Base-by-base conservation (phyloP, 345 rosid genomes). In the Aquilaria malaccensis region DNA sequence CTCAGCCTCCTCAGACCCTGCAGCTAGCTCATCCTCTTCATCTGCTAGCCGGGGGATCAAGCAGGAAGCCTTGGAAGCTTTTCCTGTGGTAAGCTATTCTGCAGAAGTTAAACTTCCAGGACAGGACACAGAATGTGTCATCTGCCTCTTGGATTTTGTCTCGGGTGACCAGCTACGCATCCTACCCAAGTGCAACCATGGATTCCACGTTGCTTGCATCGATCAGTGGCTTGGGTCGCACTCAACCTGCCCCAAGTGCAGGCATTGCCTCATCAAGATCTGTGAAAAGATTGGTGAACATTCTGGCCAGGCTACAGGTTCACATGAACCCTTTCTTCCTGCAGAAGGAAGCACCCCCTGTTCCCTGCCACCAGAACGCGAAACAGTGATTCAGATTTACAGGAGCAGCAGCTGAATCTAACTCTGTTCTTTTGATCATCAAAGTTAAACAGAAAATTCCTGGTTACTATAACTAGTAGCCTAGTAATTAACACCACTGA, bases 161-260 rank as follows among this genome's bases (percentile, higher is more conserved):
- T 11, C 66, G 0, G 79, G 81, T 33, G 91, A 85, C 13, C 58
- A 64, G 13, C 58, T 81, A 4, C 76, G 85, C 56, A 63, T 84
- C 32, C 79, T 87, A 37, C 95, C 90, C 0, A 81, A 79, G 52
- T 86, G 89, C 70, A 77, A 79, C 79, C 93, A 86, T 32, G 86
- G 89, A 1, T 86, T 84, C 65, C 94, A 86, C 52, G 83, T 82
- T 30, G 59, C 60, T 9, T 87, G 94, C 57, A 80, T 84, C 22
- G 90, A 84, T 62, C 75, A 72, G 65, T 87, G 95, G 88, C 91
- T 87, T 33, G 66, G 72, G 59, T 81, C 82, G 9, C 81, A 84
- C 68, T 71, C 85, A 31, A 82, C 91, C 13, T 87, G 95, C 67
- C 95, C 88, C 0, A 84, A 74, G 7, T 87, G 95, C 47, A 74